Evolutionary conservation across 768 basidiomycete genomes (phyloP), one percentile per base, ranked within the genome.

Genomic region (Lyophyllum atratum): DNA sequence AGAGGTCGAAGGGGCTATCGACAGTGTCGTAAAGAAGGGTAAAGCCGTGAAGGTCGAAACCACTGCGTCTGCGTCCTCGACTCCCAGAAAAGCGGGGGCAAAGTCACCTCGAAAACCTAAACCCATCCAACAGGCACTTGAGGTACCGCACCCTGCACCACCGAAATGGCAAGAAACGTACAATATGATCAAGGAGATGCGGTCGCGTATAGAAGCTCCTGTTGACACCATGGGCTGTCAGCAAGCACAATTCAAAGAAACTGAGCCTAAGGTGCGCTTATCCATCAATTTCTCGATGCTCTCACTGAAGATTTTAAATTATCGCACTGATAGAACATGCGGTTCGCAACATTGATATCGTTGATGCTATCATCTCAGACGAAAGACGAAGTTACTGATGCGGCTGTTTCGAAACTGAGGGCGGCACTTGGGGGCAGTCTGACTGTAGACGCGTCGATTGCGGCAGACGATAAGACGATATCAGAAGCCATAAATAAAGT

Each of bases 361-460:
- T 79, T 99, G 44, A 97, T 98, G 93, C 82, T 98, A 2, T 94
- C 92, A 10, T 93, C 93, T 1, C 96, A 98, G 69, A 98, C 96
- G 4, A 98, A 95, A 65, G 95, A 96, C 67, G 86, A 92, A 64
- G 88, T 94, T 17, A 93, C 90, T 0, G 84, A 90, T 54, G 83
- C 87, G 0, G 95, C 95, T 0, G 83, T 95, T 1, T 68, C 74
- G 2, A 90, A 88, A 58, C 80, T 98, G 2, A 86, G 93, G 17
- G 66, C 69, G 1, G 83, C 85, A 0, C 69, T 99, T 3, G 91
- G 92, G 1, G 93, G 92, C 0, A 86, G 83, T n/a, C 70, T 99
- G 22, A 87, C 86, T 1, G 76, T 95, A 1, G 80, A 86, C n/a
- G 84, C 80, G 0, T 68, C 98, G 21, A 73, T 92, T 33, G 73